Percentiles rank a stretch among this genome's conserved stretches.
These are phyloP conservation scores for Penicillium mononematosum DNA, from an alignment of 495 filamentous ascomycete species.

Conservation along the genomic window DNA sequence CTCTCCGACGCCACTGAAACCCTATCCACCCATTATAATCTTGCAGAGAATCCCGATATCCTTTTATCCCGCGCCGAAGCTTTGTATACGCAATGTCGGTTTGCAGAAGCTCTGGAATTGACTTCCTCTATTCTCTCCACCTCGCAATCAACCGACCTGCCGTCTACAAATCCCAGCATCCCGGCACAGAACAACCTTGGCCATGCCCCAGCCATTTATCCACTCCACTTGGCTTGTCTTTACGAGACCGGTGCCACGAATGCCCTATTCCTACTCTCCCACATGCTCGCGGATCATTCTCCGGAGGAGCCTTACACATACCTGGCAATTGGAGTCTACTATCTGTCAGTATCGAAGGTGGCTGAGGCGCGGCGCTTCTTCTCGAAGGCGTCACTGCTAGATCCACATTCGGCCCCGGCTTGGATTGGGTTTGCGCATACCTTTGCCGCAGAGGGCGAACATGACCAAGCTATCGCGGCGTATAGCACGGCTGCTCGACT, in stretches of 20 bases:
- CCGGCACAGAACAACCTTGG: slow-evolving; percentile 59
- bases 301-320: slow-evolving; percentile 89
- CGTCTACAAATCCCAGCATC: slow-evolving; percentile 20
- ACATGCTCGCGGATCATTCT: slow-evolving; percentile 88
- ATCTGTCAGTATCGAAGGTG: slow-evolving; percentile 83
- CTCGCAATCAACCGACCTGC: slow-evolving; percentile 35
- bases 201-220: slow-evolving; percentile 87
- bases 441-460: slow-evolving; percentile 99
- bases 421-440: slow-evolving; percentile 99
- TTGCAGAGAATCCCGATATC: slow-evolving; percentile 84
- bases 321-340: slow-evolving; percentile 94
- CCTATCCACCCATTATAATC: slow-evolving; percentile 88
- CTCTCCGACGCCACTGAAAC: slow-evolving; percentile 88
- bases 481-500: slow-evolving; percentile 94
- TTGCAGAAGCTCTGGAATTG: slow-evolving; percentile 78
- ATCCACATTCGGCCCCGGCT: slow-evolving; percentile 94
- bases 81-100: slow-evolving; percentile 91
- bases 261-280: slow-evolving; percentile 86
- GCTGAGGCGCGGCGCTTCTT: slow-evolving; percentile 94
- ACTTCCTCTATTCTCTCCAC: slow-evolving; percentile 76
- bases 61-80: slow-evolving; percentile 89
- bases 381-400: slow-evolving; percentile 94
- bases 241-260: slow-evolving; percentile 86
- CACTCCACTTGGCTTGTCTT: slow-evolving; percentile 87
- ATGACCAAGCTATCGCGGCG: slow-evolving; percentile 96